Evolutionary conservation across 108 stramenopile genomes (phyloP).

Genomic region (Discostella pseudostelligera): DNA sequence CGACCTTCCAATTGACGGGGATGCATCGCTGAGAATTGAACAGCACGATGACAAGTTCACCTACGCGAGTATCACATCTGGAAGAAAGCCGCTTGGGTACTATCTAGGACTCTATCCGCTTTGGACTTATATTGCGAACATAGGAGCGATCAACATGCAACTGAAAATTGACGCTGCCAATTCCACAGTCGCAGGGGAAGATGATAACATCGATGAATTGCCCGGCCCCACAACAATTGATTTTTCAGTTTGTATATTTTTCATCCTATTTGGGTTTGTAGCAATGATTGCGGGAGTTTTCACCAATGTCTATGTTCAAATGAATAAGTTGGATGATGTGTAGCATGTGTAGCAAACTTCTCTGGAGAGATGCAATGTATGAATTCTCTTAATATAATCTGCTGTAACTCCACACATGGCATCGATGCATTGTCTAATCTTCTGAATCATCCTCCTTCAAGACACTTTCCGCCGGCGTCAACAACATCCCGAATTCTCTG

Average conservation of each 20-base stretch:
- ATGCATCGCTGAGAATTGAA: slow-evolving; percentile 55
- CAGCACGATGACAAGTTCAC: slow-evolving; percentile 8
- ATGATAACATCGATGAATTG: slow-evolving; percentile 15
- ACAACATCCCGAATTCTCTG: slow-evolving; percentile 11
- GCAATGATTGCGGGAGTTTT: slow-evolving; percentile 61
- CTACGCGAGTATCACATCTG: slow-evolving; percentile 24
- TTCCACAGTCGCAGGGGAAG: slow-evolving; percentile 13
- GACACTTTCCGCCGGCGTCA: not conserved
- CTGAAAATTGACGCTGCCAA: slow-evolving; percentile 28
- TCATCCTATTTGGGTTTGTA: slow-evolving; percentile 69
- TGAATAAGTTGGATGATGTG: slow-evolving; percentile 15
- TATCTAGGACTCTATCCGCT: slow-evolving; percentile 41
- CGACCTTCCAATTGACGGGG: slow-evolving; percentile 71
- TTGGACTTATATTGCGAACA: slow-evolving; percentile 43
- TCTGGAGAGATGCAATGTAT: not conserved
- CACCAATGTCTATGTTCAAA: slow-evolving; percentile 72
- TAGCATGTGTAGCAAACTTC: not conserved
- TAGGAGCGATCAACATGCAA: slow-evolving; percentile 27
- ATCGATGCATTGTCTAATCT: not conserved
- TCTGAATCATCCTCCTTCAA: not conserved
- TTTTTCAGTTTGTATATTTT: slow-evolving; percentile 60
- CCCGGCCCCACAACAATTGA: slow-evolving; percentile 51
- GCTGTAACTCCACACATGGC: too few relatives aligned
- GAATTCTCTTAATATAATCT: not conserved
- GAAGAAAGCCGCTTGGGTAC: slow-evolving; percentile 46